Percentiles rank a stretch among this genome's conserved stretches.
Conservation (phyloP, 2,329 filamentous ascomycete genomes). For the Clarireedia hainanense region DNA sequence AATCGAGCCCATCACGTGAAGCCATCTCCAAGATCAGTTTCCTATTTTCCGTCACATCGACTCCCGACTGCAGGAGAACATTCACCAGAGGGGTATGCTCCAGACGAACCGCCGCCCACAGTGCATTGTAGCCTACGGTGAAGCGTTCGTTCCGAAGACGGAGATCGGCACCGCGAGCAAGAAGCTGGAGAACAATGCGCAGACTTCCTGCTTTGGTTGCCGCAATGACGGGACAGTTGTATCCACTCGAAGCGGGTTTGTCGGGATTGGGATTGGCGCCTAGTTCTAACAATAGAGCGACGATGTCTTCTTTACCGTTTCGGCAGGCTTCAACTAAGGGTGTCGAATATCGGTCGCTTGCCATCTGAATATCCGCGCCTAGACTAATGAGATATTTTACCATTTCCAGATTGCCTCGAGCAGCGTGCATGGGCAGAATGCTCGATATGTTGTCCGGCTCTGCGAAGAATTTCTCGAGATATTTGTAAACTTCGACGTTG, state of each 20-base stretch:
- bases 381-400: not conserved
- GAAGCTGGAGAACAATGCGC: conserved; percentile 1
- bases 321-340: not conserved
- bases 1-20: not conserved
- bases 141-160: not conserved
- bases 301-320: not conserved
- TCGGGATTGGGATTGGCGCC: not conserved
- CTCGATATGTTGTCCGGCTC: not conserved
- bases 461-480: not conserved
- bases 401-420: not conserved
- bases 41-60: not conserved
- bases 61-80: not conserved
- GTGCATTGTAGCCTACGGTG: not conserved
- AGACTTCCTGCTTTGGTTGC: not conserved
- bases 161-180: conserved; percentile 2
- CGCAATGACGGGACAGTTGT: not conserved
- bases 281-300: conserved; percentile 2
- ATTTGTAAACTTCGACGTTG: not conserved
- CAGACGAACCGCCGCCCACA: too few species aligned
- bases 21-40: not conserved
- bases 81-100: not conserved
- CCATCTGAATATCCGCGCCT: not conserved
- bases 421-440: not conserved
- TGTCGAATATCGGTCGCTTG: fast-evolving
- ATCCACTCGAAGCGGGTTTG: too few species aligned